Conservation (phyloP, 768 basidiomycete species). For the Trametopsis cervina region DNA sequence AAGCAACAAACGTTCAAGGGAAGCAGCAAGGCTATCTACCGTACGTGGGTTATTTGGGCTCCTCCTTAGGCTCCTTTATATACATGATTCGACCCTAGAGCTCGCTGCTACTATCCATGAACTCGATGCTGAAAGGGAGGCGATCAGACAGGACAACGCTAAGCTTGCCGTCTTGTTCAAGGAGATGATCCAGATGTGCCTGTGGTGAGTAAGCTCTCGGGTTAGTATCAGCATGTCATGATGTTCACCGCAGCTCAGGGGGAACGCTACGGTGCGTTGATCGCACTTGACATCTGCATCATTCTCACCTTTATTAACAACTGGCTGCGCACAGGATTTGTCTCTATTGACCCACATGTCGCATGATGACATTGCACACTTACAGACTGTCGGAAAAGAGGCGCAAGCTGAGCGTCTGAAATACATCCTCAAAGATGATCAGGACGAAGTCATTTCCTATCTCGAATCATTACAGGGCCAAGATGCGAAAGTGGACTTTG, state of each 20-base stretch:
- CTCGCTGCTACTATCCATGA: constrained; percentile 70
- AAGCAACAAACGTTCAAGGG: constrained; percentile 80
- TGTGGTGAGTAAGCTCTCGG: constrained; percentile 45
- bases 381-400: constrained; percentile 80
- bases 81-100: constrained; percentile 36
- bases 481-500: constrained; percentile 64
- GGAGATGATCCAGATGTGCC: constrained; percentile 87
- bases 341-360: constrained; percentile 85
- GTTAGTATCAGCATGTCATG: not conserved
- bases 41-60: constrained; percentile 37
- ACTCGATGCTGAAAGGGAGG: constrained; percentile 43
- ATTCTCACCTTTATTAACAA: not conserved
- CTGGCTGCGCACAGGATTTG: constrained; percentile 78
- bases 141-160: constrained; percentile 37
- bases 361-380: constrained; percentile 69
- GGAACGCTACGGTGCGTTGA: constrained; percentile 76
- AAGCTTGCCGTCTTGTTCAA: constrained; percentile 62
- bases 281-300: not conserved
- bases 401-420: constrained; percentile 69
- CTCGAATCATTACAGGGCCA: constrained; percentile 44
- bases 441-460: constrained; percentile 67
- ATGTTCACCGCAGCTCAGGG: constrained; percentile 43
- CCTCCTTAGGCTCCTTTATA: too few species aligned
- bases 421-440: constrained; percentile 83
- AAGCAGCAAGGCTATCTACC: constrained; percentile 68